Conservation (phyloP, 345 rosid genomes). For the Laguncularia racemosa region DNA sequence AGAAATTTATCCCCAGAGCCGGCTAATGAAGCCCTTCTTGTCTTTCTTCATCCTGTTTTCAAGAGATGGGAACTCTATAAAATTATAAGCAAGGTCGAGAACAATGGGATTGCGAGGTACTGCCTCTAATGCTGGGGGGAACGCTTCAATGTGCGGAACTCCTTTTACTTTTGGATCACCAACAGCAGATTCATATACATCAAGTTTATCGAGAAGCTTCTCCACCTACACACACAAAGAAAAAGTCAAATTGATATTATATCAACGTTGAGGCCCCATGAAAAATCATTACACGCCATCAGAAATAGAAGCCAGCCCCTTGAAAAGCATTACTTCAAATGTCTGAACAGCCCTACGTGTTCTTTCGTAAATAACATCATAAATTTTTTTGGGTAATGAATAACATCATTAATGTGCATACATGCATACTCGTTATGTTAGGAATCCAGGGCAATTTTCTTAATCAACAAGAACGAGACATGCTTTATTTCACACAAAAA, state of each 20-base stretch:
- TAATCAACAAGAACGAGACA: no score
- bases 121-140: conserved; percentile 72
- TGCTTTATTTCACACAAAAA: no score
- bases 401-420: no score
- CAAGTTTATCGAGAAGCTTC: conserved; percentile 73
- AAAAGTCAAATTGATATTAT: neutral
- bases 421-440: no score
- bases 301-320: no score
- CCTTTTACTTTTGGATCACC: conserved; percentile 57
- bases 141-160: conserved; percentile 59
- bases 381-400: no score
- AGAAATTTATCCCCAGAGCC: conserved; percentile 48
- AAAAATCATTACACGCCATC: no score
- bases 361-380: no score
- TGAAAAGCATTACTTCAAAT: no score
- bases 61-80: conserved; percentile 69
- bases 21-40: conserved; percentile 64
- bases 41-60: conserved; percentile 83
- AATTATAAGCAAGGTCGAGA: conserved; percentile 67
- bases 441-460: no score
- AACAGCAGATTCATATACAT: conserved; percentile 70
- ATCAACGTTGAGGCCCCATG: no score
- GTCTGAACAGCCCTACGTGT: no score
- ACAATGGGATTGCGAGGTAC: conserved; percentile 80
- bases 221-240: conserved; percentile 37